Evolutionary conservation across 2,329 filamentous ascomycete genomes (phyloP).

Genomic region (Sporothrix luriei): DNA sequence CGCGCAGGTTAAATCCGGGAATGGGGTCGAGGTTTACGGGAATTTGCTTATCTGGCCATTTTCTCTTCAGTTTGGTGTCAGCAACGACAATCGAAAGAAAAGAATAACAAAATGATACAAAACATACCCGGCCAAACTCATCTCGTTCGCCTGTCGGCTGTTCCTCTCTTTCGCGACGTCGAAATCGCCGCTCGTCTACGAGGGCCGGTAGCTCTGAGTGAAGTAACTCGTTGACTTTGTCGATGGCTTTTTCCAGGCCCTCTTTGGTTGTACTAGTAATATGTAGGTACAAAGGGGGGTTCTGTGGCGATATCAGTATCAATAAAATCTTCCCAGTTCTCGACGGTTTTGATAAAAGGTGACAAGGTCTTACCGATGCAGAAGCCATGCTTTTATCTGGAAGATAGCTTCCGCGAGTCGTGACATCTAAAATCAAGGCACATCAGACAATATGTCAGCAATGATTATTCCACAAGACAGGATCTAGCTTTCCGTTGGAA

Average conservation of each 20-base stretch:
- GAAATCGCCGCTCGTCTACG: constrained; percentile 90
- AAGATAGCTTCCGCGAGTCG: constrained; percentile 92
- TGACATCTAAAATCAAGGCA: constrained; percentile 74
- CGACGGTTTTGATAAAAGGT: not conserved
- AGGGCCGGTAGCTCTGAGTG: constrained; percentile 93
- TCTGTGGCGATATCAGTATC: constrained; percentile 54
- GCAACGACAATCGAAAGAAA: not conserved
- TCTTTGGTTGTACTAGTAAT: constrained; percentile 90
- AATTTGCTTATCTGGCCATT: constrained; percentile 98
- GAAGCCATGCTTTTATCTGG: constrained; percentile 98
- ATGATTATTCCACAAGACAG: not conserved
- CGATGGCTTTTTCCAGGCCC: constrained; percentile 85
- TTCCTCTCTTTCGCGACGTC: constrained; percentile 68
- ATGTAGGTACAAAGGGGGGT: constrained; percentile 90
- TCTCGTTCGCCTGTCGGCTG: constrained; percentile 70
- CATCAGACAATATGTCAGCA: constrained; percentile 58
- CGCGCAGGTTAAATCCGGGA: constrained; percentile 91
- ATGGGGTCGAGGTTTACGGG: constrained; percentile 88
- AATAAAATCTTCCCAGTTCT: not conserved
- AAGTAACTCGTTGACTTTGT: constrained; percentile 91
- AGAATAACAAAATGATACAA: not conserved
- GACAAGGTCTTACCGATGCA: constrained; percentile 64
- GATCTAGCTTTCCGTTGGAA: not conserved
- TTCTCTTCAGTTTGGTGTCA: constrained; percentile 58
- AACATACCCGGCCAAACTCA: constrained; percentile 77